A percentile compares a stretch with the other conserved stretches of the same genome.
These are phyloP conservation scores for Rhodomyrtus psidioides DNA, from an alignment of 441 rosid genomes.

Conservation along the genomic window DNA sequence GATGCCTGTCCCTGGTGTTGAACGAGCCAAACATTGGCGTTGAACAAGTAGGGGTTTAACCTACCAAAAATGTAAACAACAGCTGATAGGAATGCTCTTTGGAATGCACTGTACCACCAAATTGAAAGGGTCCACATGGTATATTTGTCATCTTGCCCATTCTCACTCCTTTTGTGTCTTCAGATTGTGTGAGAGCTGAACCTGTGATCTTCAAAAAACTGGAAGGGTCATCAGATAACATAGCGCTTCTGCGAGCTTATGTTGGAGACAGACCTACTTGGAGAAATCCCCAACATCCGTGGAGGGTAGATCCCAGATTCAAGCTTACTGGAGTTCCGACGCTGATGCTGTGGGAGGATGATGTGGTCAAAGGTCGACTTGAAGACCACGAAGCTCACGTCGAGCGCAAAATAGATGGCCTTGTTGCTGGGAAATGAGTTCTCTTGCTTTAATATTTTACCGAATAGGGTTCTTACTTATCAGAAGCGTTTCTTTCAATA, in stretches of 20 bases:
- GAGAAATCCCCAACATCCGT: constrained; percentile 65
- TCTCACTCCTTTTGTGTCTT: background rate
- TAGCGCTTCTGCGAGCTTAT: constrained; percentile 56
- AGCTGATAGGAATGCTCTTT: background rate
- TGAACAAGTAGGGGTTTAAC: background rate
- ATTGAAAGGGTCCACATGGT: background rate
- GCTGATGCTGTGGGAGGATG: constrained; percentile 55
- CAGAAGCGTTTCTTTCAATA: background rate
- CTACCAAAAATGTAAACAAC: background rate
- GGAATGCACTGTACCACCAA: background rate
- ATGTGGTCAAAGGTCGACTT: constrained; percentile 48
- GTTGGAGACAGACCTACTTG: constrained; percentile 87
- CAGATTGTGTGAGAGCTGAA: constrained; percentile 91
- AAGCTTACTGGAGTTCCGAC: constrained; percentile 81
- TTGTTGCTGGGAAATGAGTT: constrained; percentile 27
- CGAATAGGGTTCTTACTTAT: background rate
- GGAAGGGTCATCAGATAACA: constrained; percentile 45
- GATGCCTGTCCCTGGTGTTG: background rate
- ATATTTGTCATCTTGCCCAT: background rate
- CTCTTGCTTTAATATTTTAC: background rate
- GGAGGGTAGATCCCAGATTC: constrained; percentile 62
- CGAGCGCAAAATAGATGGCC: constrained; percentile 44
- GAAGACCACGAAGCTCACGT: constrained; percentile 83
- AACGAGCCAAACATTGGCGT: background rate
- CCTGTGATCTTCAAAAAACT: constrained; percentile 73